Evolutionary conservation across 192 early-diverging fungal genomes (phyloP), one percentile per base, ranked within the genome.

Genomic region (Podila horticola): DNA sequence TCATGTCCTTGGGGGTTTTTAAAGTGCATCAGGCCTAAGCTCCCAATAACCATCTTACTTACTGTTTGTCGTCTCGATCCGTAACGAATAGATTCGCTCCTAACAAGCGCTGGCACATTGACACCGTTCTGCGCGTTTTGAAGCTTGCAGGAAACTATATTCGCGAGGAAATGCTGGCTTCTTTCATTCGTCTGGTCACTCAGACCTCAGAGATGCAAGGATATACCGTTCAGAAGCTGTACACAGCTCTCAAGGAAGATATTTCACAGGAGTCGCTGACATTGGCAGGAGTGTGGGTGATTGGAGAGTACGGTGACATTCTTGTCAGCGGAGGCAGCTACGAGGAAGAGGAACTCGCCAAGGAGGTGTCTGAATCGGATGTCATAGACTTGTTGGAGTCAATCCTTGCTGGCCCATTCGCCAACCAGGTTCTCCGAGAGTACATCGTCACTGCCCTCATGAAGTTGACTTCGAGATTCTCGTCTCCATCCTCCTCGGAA

Each of bases 231-330:
- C 94, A 95, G 71, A 96, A 94, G 75, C 85, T 98, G 51, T 99
- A 95, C 83, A 86, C 90, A 28, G 90, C 95, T 60, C 90, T 98
- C 58, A 92, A 91, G 83, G 86, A 88, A 64, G 95, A 95, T 62
- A 91, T 90, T 74, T 89, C 88, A 5, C 89, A 90, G 86, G 95
- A 97, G 75, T 94, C 94, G 11, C 89, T 99, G 64, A 92, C 97
- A 24, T 87, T 97, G 72, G 94, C 94, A 29, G 93, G 92, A 48
- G 89, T 94, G 7, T 99, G 98, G 98, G 89, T 93, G 61, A 91
- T 99, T 82, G 98, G 98, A 58, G 98, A 99, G 83, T 99, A 94
- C 82, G 98, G 96, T 34, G 97, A 99, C 75, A 79, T 96, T 12
- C 88, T 99, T 26, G 91, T 96, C 28, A 85, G 83, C 20, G 88